Evolutionary conservation across 2,329 filamentous ascomycete genomes (phyloP).

Genomic region (Arthroderma sp.): DNA sequence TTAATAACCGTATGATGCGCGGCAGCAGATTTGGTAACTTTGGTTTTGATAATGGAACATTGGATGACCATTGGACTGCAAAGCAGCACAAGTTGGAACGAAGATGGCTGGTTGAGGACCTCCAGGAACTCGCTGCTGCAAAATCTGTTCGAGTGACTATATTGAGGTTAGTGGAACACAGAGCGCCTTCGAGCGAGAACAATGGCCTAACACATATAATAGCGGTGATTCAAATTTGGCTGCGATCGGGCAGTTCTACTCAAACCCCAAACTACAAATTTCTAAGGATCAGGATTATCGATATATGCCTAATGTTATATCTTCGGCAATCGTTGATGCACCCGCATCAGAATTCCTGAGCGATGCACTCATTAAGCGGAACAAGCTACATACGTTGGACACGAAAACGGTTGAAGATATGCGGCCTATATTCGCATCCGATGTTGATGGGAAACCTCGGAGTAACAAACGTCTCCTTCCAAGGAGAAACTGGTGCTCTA

Average conservation of each 20-base stretch:
- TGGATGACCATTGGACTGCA: conserved; percentile 95
- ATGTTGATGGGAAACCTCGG: conserved; percentile 74
- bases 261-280: conserved; percentile 67
- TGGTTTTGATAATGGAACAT: conserved; percentile 45
- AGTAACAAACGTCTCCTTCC: conserved; percentile 87
- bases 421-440: conserved; percentile 83
- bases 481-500: conserved; percentile 90
- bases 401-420: conserved; percentile 79
- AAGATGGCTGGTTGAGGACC: conserved; percentile 71
- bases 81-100: conserved; percentile 88
- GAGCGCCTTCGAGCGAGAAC: neutral
- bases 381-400: conserved; percentile 57
- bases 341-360: conserved; percentile 79
- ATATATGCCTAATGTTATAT: conserved; percentile 94
- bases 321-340: conserved; percentile 85
- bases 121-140: conserved; percentile 85
- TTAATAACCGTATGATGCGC: conserved; percentile 76
- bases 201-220: conserved; percentile 3
- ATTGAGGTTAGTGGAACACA: conserved; percentile 44
- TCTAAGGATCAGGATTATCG: conserved; percentile 84
- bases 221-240: conserved; percentile 89
- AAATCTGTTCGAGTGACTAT: conserved; percentile 88
- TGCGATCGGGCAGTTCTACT: conserved; percentile 89
- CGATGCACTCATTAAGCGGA: conserved; percentile 84
- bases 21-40: no score